Base-by-base conservation (phyloP, 2,329 filamentous ascomycete genomes). In the Microascus cirrosus region DNA sequence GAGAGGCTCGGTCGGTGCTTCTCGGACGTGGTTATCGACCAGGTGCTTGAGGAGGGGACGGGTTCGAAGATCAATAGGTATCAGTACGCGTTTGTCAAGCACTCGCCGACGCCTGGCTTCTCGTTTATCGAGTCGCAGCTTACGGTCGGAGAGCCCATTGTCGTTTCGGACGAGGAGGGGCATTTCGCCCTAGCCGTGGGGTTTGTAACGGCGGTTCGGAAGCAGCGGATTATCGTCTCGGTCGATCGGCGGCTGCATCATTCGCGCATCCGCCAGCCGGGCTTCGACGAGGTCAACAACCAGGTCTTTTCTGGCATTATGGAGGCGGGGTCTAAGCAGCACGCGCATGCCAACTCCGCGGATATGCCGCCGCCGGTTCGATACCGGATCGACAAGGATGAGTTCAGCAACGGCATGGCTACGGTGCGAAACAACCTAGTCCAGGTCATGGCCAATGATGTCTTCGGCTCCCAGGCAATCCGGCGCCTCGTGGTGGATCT, bases 341-440 rank as follows among this genome's bases (percentile, higher is more conserved):
- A 57, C 24, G 50, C 32, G 22, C 58, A 59, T 12, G 42, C 25
- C 22, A 57, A 59, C 42, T 18, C 25, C 1, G 48, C 45, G 20
- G 54, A 59, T 13, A 13, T 77, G 77, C 22, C 39, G 56, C 55
- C 39, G n/a, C 7, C 8, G 13, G 73, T 87, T 6, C 77, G 83
- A 54, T 99, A 96, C 65, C 87, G 94, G 25, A 77, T 99, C 3
- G 94, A 99, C 72, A 96, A 96, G 69, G 94, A 99, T 65, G 94
- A 99, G 67, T 99, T 99, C 71, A 95, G 90, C 72, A 97, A 95
- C 65, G 94, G 94, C 59, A 95, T 99, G 90, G 91, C 94, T 2
- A 87, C 88, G 34, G 89, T 96, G 53, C 85, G 94, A 57, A 96
- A 96, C 71, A 99, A 97, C 64, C 80, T 99, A 1, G 83, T 97